Conservation (phyloP, 1,284 basidiomycete genomes). For the Moesziomyces sp. region DNA sequence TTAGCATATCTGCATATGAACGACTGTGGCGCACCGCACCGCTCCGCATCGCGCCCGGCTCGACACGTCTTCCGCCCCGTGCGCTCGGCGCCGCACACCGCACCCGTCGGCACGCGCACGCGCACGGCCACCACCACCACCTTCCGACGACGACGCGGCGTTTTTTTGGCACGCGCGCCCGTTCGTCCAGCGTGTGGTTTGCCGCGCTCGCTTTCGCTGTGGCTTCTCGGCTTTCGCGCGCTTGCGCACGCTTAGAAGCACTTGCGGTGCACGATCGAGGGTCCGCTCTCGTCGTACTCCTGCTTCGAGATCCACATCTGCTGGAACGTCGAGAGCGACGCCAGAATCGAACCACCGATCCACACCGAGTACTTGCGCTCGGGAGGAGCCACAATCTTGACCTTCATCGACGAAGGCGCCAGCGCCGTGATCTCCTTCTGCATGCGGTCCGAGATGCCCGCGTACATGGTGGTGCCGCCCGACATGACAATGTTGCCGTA, state of each 20-base stretch:
- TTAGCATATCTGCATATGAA: too few species aligned
- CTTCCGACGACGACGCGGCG: too few species aligned
- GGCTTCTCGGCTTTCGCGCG: too few species aligned
- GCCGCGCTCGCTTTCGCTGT: too few species aligned
- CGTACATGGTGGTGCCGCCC: constrained; percentile 97
- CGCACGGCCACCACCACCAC: too few species aligned
- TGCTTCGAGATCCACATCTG: constrained; percentile 90
- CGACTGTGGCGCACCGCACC: too few species aligned
- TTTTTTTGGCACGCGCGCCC: background rate
- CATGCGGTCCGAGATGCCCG: constrained; percentile 96
- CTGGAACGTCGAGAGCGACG: constrained; percentile 96
- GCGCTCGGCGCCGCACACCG: too few species aligned
- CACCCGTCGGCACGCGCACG: too few species aligned
- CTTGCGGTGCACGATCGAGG: constrained; percentile 66
- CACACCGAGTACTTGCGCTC: constrained; percentile 78
- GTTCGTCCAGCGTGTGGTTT: background rate
- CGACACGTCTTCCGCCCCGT: too few species aligned
- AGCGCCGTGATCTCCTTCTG: constrained; percentile 94
- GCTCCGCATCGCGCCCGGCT: too few species aligned
- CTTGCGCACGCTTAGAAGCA: constrained; percentile 59
- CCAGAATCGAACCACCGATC: constrained; percentile 98
- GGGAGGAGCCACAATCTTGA: constrained; percentile 71
- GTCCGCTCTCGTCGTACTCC: constrained; percentile 68
- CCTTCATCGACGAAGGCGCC: constrained; percentile 84
- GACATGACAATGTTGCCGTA: constrained; percentile 95